Base-by-base conservation (phyloP, 257 asterid species). In the Salvia splendens region DNA sequence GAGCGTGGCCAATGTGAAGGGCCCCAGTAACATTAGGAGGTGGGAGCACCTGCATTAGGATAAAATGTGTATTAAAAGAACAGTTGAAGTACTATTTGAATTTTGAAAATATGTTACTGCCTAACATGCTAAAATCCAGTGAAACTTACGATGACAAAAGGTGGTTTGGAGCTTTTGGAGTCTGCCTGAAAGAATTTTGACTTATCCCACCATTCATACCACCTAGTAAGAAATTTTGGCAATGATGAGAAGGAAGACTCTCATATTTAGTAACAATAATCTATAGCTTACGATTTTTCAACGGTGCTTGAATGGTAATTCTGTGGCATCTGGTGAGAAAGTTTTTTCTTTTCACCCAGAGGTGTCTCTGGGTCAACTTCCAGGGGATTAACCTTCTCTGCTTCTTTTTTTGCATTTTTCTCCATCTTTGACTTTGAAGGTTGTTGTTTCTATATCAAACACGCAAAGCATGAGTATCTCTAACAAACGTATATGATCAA, bases 1-100 rank as follows among this genome's bases (percentile, higher is more conserved):
- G 94, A 65, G 97, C 97, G 69, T 93, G 99, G 60, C 97, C 97
- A 46, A 93, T 90, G 73, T 93, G 99, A 33, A 93, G 87, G 72
- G 95, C 99, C 55, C 97, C 97, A 51, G 99, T 93, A 56, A 93
- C 96, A 61, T 93, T 93, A 12, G 99, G 99, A 24, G 99, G 99
- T 57, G 99, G 99, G 67, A 85, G 77, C 60, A 90, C 96, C 99
- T 93, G 75, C 71, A 77, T 47, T 70, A 73, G 77, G 55, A 50
- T 52, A 33, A 40, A 32, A 24, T 24, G 30, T 24, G 30, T 24
- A 36, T 33, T 33, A 38, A 49, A 10, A 50, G 7, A 61, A 59
- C 20, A 62, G 15, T 16, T 60, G 28, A 40, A 59, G 10, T 40
- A 16, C 6, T 9, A 45, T 35, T 45, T 43, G 30, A 24, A 24